Evolutionary conservation across 257 asterid species (phyloP), one percentile per base, ranked within the genome.

Genomic region (Primulina huaijiensis): DNA sequence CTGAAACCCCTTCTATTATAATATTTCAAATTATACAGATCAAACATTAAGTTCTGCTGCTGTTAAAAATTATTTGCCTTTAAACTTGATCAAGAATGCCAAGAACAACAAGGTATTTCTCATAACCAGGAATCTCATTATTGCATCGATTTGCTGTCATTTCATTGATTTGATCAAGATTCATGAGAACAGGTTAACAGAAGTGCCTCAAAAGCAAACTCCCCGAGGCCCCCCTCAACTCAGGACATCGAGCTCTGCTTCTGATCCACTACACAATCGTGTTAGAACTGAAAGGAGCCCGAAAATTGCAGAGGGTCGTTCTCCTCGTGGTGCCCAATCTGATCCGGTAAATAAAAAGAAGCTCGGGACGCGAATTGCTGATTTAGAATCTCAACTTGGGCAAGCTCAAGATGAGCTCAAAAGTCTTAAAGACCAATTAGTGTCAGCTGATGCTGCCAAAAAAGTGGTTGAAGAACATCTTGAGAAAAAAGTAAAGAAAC

Each of bases 351-450:
- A 77, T 68, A 95, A 86, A 61, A 90, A 84, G 90, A 93, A 90
- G 78, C 90, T 93, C 6, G 95, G 97, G 6, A 81, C 86, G 20
- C 83, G 96, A 37, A 93, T 93, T 73, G 86, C 96, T 0, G 96
- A 86, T 75, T 80, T 93, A 84, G 99, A 93, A 65, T 84, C 95
- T 31, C 99, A 89, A 70, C 96, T 93, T 46, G 97, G 96, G 19
- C 94, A 88, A 75, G 97, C 97, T 0, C 98, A 89, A 74, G 81
- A 69, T 2, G 97, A 93, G 84, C 90, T 93, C 69, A 87, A 84
- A 66, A 65, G 76, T 66, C 88, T 93, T 14, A 93, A 93, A 85
- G 64, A 72, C 25, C 98, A 92, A 61, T 72, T 92, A 69, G 75
- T 74, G 60, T 81, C 93, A 10, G 87, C 89, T 6, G 95, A 90